Conservation (phyloP, 2,329 filamentous ascomycete genomes). For the Sporothrix phasma region DNA sequence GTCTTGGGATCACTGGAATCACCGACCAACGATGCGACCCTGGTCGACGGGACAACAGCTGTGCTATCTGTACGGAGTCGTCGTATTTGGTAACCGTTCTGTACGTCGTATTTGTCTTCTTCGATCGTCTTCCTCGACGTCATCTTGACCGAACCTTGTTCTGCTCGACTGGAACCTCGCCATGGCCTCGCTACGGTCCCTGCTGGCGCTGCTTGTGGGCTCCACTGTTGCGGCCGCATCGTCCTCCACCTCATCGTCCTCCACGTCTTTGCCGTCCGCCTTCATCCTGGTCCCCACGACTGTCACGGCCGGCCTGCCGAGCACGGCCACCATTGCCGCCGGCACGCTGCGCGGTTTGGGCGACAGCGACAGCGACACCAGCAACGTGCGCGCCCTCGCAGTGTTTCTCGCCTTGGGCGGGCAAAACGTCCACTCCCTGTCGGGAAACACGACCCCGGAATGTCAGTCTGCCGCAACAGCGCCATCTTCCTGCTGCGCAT, state of each 20-base stretch:
- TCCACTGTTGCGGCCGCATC: neutral
- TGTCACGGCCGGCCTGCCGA: neutral
- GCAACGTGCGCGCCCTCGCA: slow-evolving; percentile 2
- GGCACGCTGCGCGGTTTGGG: neutral
- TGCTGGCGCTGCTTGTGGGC: neutral
- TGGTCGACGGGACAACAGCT: neutral
- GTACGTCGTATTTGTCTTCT: neutral
- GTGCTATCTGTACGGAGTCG: neutral
- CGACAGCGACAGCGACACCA: slow-evolving; percentile 7
- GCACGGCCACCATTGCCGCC: slow-evolving; percentile 2
- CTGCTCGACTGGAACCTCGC: neutral
- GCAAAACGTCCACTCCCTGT: neutral
- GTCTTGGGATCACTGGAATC: neutral
- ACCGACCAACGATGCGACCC: neutral
- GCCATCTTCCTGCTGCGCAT: neutral
- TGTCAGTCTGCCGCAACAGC: neutral
- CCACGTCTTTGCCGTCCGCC: neutral
- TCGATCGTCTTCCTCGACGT: neutral
- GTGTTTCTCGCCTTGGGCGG: slow-evolving; percentile 6
- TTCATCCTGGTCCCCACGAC: too few relatives aligned
- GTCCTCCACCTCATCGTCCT: neutral
- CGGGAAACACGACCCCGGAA: neutral
- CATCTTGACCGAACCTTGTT: too few relatives aligned
- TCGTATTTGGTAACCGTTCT: neutral
- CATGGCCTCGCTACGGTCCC: neutral